Evolutionary conservation across 2,329 filamentous ascomycete genomes (phyloP).

Genomic region (Penicillium fuscoglaucum): DNA sequence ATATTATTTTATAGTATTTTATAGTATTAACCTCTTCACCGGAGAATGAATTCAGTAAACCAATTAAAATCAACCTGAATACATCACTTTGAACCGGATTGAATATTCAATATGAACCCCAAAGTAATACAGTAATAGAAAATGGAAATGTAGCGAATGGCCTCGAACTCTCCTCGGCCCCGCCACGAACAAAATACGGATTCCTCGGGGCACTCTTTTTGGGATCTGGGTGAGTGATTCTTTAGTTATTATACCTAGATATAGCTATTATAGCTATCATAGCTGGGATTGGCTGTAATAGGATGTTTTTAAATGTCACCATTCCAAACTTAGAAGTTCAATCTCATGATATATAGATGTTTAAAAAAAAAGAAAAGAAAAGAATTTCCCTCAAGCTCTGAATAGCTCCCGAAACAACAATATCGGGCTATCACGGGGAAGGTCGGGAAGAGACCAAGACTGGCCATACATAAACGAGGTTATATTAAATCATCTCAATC

Average conservation of each 20-base stretch:
- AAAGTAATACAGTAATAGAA: background rate
- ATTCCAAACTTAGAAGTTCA: background rate
- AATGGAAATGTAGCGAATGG: slow-evolving; percentile 16
- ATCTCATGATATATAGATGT: background rate
- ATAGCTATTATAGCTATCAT: background rate
- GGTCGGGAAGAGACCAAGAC: slow-evolving; percentile 13
- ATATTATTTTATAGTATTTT: background rate
- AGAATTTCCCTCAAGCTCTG: background rate
- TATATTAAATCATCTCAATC: slow-evolving; percentile 13
- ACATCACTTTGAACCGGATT: background rate
- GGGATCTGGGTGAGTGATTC: background rate
- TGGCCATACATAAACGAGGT: slow-evolving; percentile 8
- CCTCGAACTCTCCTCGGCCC: slow-evolving; percentile 25
- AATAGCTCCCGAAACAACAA: slow-evolving; percentile 1
- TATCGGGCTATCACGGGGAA: slow-evolving; percentile 20
- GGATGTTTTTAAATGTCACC: too few species aligned
- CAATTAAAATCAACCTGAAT: background rate
- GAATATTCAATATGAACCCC: background rate
- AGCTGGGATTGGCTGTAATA: background rate
- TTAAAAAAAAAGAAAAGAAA: too few species aligned
- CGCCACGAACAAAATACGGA: slow-evolving; percentile 29
- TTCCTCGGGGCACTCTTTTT: background rate
- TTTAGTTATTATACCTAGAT: background rate
- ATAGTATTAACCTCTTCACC: background rate
- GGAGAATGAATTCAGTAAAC: background rate